A percentile compares a stretch with the other conserved stretches of the same genome.
Evolutionary conservation across 176 grass and related monocot species (phyloP).

Genomic region (Triticum urartu): DNA sequence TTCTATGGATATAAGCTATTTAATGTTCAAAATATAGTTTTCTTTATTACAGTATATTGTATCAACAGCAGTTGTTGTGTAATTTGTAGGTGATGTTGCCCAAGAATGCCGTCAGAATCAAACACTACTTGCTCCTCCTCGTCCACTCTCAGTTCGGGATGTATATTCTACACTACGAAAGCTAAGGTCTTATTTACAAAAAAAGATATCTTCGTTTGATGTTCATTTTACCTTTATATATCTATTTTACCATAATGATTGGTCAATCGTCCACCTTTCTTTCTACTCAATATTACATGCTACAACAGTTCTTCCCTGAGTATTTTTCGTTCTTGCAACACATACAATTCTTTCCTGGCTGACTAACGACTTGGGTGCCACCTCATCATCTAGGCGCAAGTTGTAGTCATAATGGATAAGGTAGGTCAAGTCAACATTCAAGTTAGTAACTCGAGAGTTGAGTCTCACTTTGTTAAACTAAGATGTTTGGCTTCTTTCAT

Average conservation of each 20-base stretch:
- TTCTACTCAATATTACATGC: constrained; percentile 9
- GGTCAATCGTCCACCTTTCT: constrained; percentile 18
- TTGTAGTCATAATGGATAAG: not conserved
- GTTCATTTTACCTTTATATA: constrained; percentile 4
- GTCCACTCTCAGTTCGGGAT: constrained; percentile 63
- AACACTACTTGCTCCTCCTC: constrained; percentile 79
- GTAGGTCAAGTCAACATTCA: not conserved
- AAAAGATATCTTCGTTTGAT: not conserved
- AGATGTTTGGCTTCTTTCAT: not conserved
- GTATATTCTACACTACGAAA: constrained; percentile 71
- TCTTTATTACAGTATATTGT: not conserved
- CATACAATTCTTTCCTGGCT: constrained; percentile 12
- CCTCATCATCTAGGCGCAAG: constrained; percentile 18
- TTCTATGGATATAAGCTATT: constrained; percentile 1
- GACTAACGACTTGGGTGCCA: not conserved
- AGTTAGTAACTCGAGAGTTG: constrained; percentile 14
- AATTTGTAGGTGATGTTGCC: constrained; percentile 78
- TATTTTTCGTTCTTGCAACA: not conserved
- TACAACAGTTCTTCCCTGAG: not conserved
- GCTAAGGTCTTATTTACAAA: constrained; percentile 62
- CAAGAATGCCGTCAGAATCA: constrained; percentile 90
- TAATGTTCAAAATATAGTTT: not conserved
- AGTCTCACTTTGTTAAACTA: not conserved
- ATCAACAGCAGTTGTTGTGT: constrained; percentile 29
- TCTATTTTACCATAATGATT: constrained; percentile 6